A percentile compares a stretch with the other conserved stretches of the same genome.
These are phyloP conservation scores for Septoria linicola DNA, from an alignment of 2,329 filamentous ascomycete genomes.

Conservation along the genomic window DNA sequence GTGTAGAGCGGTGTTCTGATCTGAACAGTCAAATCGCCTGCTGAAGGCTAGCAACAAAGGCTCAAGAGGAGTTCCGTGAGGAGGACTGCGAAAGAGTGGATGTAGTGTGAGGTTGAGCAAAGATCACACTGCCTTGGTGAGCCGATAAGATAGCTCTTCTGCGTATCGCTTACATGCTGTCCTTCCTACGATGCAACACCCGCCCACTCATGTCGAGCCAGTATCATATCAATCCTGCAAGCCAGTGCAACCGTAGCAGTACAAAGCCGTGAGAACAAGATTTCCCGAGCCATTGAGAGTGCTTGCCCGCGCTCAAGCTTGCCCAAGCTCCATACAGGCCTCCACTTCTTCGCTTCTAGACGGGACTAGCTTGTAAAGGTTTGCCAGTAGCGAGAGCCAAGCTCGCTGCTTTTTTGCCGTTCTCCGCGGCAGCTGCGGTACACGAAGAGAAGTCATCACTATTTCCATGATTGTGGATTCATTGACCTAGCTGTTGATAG, in stretches of 20 bases:
- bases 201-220: conserved; percentile 3
- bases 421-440: conserved; percentile 16
- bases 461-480: too few relatives aligned
- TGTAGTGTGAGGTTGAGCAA: too few relatives aligned
- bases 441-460: too few relatives aligned
- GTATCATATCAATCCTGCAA: conserved; percentile 5
- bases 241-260: conserved; percentile 13
- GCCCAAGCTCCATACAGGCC: conserved; percentile 16
- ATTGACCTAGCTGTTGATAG: too few relatives aligned
- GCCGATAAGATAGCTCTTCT: neutral
- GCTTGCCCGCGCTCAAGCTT: conserved; percentile 16
- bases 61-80: neutral
- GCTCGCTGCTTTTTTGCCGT: conserved; percentile 24
- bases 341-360: conserved; percentile 17
- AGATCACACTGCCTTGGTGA: neutral
- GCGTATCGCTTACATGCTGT: too few relatives aligned
- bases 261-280: conserved; percentile 9
- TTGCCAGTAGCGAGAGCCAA: conserved; percentile 23
- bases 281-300: conserved; percentile 18
- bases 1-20: neutral
- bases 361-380: conserved; percentile 22
- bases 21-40: neutral
- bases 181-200: too few relatives aligned
- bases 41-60: neutral
- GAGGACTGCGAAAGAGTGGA: neutral